Percentiles rank a stretch among this genome's conserved stretches.
Evolutionary conservation across 2,329 filamentous ascomycete species (phyloP).

Genomic region (Ophiostoma tasmaniense): DNA sequence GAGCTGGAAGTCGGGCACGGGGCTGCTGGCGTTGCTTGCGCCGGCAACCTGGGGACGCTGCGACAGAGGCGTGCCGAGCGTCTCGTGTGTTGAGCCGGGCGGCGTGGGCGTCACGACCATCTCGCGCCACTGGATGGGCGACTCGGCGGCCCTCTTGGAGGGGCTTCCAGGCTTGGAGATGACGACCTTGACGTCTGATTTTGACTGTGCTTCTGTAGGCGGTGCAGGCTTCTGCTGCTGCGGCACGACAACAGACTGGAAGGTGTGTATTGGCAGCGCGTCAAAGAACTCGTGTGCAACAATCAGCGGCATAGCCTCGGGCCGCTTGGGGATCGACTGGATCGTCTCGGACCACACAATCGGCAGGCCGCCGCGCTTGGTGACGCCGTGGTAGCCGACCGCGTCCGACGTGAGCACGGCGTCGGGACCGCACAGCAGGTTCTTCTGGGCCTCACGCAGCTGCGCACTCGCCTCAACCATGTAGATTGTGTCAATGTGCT

Average conservation of each 20-base stretch:
- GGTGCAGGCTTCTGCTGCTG: slow-evolving; percentile 27
- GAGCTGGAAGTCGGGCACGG: slow-evolving; percentile 77
- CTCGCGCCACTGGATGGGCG: slow-evolving; percentile 64
- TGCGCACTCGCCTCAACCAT: slow-evolving; percentile 87
- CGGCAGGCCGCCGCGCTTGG: slow-evolving; percentile 66
- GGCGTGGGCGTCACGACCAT: slow-evolving; percentile 65
- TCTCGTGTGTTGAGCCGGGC: slow-evolving; percentile 43
- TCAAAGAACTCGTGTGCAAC: slow-evolving; percentile 98
- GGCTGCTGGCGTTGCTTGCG: slow-evolving; percentile 39
- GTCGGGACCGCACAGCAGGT: slow-evolving; percentile 67
- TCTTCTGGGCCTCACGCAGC: slow-evolving; percentile 68
- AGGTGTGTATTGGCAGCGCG: slow-evolving; percentile 89
- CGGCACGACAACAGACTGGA: slow-evolving; percentile 59
- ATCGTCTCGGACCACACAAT: slow-evolving; percentile 88
- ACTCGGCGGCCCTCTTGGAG: slow-evolving; percentile 6
- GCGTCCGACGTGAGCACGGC: slow-evolving; percentile 60
- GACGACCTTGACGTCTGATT: slow-evolving; percentile 24
- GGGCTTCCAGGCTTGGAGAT: slow-evolving; percentile 22
- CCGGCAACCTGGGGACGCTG: slow-evolving; percentile 35
- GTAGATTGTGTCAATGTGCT: slow-evolving; percentile 77
- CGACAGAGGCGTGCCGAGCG: slow-evolving; percentile 45
- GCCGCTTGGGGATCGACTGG: slow-evolving; percentile 63
- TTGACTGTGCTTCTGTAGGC: slow-evolving; percentile 22
- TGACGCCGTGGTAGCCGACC: slow-evolving; percentile 62
- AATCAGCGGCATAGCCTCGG: slow-evolving; percentile 76